Evolutionary conservation across 1,139 yeast species (phyloP), one percentile per base, ranked within the genome.

Genomic region (Yamadazyma sp.): DNA sequence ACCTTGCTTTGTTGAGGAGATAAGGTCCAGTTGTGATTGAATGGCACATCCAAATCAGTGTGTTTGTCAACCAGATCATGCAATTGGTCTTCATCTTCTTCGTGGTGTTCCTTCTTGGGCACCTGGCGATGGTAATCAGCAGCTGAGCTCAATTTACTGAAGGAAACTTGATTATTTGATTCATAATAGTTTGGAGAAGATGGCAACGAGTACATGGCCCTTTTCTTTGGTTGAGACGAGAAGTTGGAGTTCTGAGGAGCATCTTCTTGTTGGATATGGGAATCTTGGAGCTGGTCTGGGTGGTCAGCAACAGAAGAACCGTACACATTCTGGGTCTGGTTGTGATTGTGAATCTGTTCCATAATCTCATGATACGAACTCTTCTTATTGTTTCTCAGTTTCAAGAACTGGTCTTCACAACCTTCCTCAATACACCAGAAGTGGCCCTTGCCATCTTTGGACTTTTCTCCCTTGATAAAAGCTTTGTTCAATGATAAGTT

Each of bases 401-500:
- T 86, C 53, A 86, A 72, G 54, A 92, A 92, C 59, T 84, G 88
- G 47, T 79, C 79, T 60, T 90, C 97, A 54, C 74, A 79, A 3
- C 95, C 96, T 16, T 78, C 70, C 45, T 84, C 89, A 39, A 92
- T 87, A 51, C 86, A 81, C 98, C 98, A 94, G 61, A 85, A 92
- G 64, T 90, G 96, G 24, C 98, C 98, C 64, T 92, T 92, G 6
- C 97, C 97, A 60, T 87, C 95, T 51, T 86, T 85, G 12, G 96
- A 90, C 57, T 92, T 85, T 49, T 87, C 96, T 27, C 95, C 88
- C 62, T 92, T 92, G 40, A 84, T 76, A 52, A 88, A 88, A 1
- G 96, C 95, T 57, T 87, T 88, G 62, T 87, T 88, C 48, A 88
- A 69, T 18, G 94, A 84, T 39, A 88, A 67, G 50, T 88, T 86